Base-by-base conservation (phyloP, 768 basidiomycete species). In the Leucocoprinus birnbaumii region DNA sequence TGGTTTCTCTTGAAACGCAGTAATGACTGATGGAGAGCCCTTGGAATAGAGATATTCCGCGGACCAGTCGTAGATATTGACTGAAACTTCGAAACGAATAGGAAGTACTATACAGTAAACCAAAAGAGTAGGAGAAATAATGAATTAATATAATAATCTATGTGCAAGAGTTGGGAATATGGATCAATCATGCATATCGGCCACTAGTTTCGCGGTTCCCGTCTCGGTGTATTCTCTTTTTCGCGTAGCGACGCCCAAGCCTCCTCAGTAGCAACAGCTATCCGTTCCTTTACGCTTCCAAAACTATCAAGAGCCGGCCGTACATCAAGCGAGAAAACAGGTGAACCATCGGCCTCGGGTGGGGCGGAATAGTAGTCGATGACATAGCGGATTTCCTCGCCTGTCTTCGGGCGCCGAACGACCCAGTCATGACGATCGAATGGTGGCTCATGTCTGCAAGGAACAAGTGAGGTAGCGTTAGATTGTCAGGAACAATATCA, bases 401-500 rank as follows among this genome's bases (percentile, higher is more conserved):
- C 86, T 1, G 87, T 86, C 38, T 75, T 74, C 27, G 87, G 85
- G 49, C 96, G 86, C 26, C 88, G 88, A 51, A 99, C 80, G 50
- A 97, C 72, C 97, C 97, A 99, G 73, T 99, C 97, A 68, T 99
- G 97, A 7, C 97, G 86, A 66, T 99, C 97, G 66, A 99, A 98
- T 0, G 96, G 97, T 3, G 93, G 91, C 65, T 94, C 89, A 40
- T 85, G 77, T 71, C 95, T 98, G 63, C 11, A 51, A 47, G 21
- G 35, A 56, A 50, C 18, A 24, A 38, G 13, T 45, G n/a, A 21
- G 16, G 35, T 38, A 41, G 9, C n/a, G 14, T 42, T 42, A n/a
- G n/a, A 25, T 2, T 37, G 10, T 8, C 7, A 14, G 14, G 16
- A 40, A 14, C 2, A n/a, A 51, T 34, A 48, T 26, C 24, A 5